These are phyloP conservation scores for Casuarina glauca DNA, from an alignment of 306 rosid genomes.

Conservation along the genomic window DNA sequence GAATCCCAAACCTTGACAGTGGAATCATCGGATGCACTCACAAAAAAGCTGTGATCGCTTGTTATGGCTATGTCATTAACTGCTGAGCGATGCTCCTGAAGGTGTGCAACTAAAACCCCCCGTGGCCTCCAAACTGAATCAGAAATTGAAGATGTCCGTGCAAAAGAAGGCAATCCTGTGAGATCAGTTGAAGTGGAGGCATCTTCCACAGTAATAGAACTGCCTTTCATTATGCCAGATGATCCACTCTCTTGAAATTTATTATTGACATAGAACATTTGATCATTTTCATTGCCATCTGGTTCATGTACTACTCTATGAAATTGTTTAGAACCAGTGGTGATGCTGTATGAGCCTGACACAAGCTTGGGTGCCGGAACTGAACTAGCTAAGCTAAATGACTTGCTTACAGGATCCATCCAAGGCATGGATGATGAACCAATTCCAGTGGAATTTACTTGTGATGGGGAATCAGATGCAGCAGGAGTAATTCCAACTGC, in stretches of 20 bases:
- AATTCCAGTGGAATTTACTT: slow-evolving; percentile 67
- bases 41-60: slow-evolving; percentile 85
- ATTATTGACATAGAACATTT: slow-evolving; percentile 48
- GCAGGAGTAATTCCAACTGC: slow-evolving; percentile 69
- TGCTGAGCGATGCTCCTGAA: slow-evolving; percentile 94
- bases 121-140: slow-evolving; percentile 99
- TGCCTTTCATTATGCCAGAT: slow-evolving; percentile 55
- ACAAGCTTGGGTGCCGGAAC: slow-evolving; percentile 93
- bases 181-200: slow-evolving; percentile 56
- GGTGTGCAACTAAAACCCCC: slow-evolving; percentile 95
- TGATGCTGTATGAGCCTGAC: slow-evolving; percentile 78
- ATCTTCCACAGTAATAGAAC: slow-evolving; percentile 58
- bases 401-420: slow-evolving; percentile 83
- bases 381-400: slow-evolving; percentile 83
- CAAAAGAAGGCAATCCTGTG: slow-evolving; percentile 61
- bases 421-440: slow-evolving; percentile 92
- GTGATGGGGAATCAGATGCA: slow-evolving; percentile 76
- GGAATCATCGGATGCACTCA: slow-evolving; percentile 94
- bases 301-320: slow-evolving; percentile 98
- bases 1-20: slow-evolving; percentile 98
- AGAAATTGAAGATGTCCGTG: slow-evolving; percentile 60
- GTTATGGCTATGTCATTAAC: slow-evolving; percentile 90
- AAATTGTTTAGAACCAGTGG: slow-evolving; percentile 85
- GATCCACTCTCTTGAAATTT: slow-evolving; percentile 71
- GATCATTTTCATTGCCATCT: slow-evolving; percentile 85